These are phyloP conservation scores for Microbotryum violaceum DNA, from an alignment of 1,284 basidiomycete genomes.

Conservation along the genomic window DNA sequence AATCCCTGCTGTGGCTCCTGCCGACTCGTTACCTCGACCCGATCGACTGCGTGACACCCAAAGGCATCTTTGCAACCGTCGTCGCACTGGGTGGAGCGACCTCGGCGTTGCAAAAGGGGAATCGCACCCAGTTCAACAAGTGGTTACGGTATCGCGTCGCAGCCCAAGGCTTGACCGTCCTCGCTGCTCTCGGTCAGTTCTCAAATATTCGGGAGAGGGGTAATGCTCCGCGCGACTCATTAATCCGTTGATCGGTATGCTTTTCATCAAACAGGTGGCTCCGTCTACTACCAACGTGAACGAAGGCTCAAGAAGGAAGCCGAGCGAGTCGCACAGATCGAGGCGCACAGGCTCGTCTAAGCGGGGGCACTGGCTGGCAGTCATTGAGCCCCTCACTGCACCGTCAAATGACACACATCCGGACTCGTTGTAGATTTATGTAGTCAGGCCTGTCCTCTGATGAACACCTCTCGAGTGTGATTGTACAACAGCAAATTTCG, in stretches of 20 bases:
- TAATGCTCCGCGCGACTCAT: too few relatives aligned
- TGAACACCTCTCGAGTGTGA: too few relatives aligned
- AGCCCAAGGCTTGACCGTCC: constrained; percentile 36
- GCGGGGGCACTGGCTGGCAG: too few relatives aligned
- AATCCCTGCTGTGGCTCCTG: not conserved
- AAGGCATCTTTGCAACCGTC: constrained; percentile 33
- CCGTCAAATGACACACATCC: too few relatives aligned
- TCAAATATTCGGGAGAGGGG: not conserved
- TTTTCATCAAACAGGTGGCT: constrained; percentile 18
- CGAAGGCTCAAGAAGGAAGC: constrained; percentile 10
- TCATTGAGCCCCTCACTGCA: too few relatives aligned
- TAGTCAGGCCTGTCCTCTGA: too few relatives aligned
- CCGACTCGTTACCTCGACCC: not conserved
- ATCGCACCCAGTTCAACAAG: constrained; percentile 36
- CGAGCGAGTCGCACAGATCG: constrained; percentile 8
- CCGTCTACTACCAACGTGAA: constrained; percentile 23
- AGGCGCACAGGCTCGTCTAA: not conserved
- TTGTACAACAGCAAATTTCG: too few relatives aligned
- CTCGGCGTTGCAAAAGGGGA: constrained; percentile 34
- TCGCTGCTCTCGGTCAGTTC: constrained; percentile 20
- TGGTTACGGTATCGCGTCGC: constrained; percentile 34
- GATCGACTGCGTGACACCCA: too few relatives aligned
- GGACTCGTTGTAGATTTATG: too few relatives aligned
- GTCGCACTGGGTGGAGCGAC: constrained; percentile 33
- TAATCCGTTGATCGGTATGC: too few relatives aligned